Conservation (phyloP, 2,329 filamentous ascomycete genomes). For the Alternaria longipes region DNA sequence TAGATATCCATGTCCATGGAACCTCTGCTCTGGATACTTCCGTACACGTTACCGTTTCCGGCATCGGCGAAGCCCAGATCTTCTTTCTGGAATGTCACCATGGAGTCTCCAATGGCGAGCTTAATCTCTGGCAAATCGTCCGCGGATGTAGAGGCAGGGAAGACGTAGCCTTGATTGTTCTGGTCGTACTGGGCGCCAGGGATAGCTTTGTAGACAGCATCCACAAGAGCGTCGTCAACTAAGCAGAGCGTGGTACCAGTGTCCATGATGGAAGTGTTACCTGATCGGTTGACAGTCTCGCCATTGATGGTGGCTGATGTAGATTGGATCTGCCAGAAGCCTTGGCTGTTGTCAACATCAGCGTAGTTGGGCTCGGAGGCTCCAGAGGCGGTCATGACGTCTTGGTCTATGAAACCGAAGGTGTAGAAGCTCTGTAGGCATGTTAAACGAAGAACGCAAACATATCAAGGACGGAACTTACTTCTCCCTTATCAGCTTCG, state of each 20-base stretch:
- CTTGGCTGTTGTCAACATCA: slow-evolving; percentile 63
- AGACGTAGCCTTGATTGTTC: slow-evolving; percentile 62
- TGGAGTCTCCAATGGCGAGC: slow-evolving; percentile 32
- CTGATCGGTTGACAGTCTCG: slow-evolving; percentile 39
- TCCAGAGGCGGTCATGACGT: slow-evolving; percentile 56
- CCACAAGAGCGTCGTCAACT: slow-evolving; percentile 62
- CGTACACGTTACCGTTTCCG: slow-evolving; percentile 32
- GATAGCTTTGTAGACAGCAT: slow-evolving; percentile 68
- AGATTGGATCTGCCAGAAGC: slow-evolving; percentile 69
- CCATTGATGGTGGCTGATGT: slow-evolving; percentile 60
- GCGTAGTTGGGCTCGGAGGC: slow-evolving; percentile 64
- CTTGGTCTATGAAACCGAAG: slow-evolving; percentile 65
- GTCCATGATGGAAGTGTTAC: slow-evolving; percentile 64
- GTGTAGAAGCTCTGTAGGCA: slow-evolving; percentile 30
- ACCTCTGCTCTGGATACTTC: slow-evolving; percentile 34
- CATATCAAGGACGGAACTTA: not conserved
- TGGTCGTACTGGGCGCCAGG: slow-evolving; percentile 59
- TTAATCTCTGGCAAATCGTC: slow-evolving; percentile 26
- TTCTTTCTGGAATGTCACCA: slow-evolving; percentile 35
- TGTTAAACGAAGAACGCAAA: not conserved
- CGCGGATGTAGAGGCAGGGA: slow-evolving; percentile 54
- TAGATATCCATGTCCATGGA: slow-evolving; percentile 35
- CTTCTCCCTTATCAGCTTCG: slow-evolving; percentile 30
- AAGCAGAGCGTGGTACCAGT: slow-evolving; percentile 74
- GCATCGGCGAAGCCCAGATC: slow-evolving; percentile 37